Conservation (phyloP, 2,329 filamentous ascomycete species). For the Grosmannia penicillata region DNA sequence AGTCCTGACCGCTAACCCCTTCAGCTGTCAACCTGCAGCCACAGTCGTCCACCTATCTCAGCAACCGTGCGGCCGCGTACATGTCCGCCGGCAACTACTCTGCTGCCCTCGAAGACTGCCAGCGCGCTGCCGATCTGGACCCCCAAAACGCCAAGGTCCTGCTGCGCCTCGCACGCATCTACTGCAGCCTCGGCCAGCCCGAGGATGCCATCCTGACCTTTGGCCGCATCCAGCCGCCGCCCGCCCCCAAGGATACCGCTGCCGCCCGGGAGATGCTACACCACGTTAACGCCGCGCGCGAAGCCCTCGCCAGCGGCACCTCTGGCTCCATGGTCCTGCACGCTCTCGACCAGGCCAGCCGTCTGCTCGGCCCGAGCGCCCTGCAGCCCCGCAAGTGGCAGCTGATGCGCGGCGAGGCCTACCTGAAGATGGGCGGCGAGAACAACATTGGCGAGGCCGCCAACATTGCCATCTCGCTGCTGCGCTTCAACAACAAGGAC, state of each 20-base stretch:
- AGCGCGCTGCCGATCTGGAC: slow-evolving; percentile 67
- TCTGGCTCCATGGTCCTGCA: slow-evolving; percentile 85
- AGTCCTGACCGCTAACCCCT: too few relatives aligned
- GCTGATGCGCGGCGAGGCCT: slow-evolving; percentile 79
- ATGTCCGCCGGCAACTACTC: slow-evolving; percentile 74
- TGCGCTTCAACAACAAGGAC: slow-evolving; percentile 78
- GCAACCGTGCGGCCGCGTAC: slow-evolving; percentile 87
- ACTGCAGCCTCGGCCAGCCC: slow-evolving; percentile 74
- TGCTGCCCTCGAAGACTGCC: slow-evolving; percentile 76
- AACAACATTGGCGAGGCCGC: slow-evolving; percentile 86
- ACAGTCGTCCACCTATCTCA: slow-evolving; percentile 74
- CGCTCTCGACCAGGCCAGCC: slow-evolving; percentile 81
- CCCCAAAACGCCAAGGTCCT: slow-evolving; percentile 78
- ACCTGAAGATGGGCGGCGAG: slow-evolving; percentile 79
- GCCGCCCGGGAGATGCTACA: slow-evolving; percentile 74
- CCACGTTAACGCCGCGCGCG: slow-evolving; percentile 66
- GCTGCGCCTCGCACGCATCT: slow-evolving; percentile 75
- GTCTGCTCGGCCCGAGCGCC: slow-evolving; percentile 59
- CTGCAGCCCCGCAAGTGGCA: slow-evolving; percentile 84
- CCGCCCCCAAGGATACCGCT: slow-evolving; percentile 72
- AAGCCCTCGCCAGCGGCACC: slow-evolving; percentile 58
- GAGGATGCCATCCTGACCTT: slow-evolving; percentile 78
- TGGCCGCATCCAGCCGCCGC: slow-evolving; percentile 61
- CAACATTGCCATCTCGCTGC: slow-evolving; percentile 76
- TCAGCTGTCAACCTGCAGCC: slow-evolving; percentile 80